Evolutionary conservation across 2,329 filamentous ascomycete genomes (phyloP), one percentile per base, ranked within the genome.

Genomic region (Fusarium anguioides): DNA sequence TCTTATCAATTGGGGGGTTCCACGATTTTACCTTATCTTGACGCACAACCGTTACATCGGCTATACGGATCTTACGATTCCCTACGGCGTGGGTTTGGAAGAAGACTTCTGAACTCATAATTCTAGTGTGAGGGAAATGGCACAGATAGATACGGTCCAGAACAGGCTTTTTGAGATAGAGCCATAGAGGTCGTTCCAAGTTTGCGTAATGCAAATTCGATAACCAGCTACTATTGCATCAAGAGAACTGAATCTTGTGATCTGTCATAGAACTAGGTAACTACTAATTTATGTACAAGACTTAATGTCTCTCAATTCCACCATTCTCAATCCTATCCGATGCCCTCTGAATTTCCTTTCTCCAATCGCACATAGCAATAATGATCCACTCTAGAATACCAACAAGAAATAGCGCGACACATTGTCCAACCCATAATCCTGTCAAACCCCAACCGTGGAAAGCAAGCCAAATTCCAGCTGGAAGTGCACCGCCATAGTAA

Each of bases 351-450:
- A 76, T 71, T 41, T 76, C 71, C 17, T 56, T 55, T 6, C 93
- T 85, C 92, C 93, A 97, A 68, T 93, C 84, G 75, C 91, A 93
- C 76, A 89, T 83, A 2, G 87, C 89, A 24, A 97, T 91, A 73
- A 96, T 90, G 4, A 85, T 79, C 93, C 93, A 96, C 75, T 97
- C 92, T 12, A 92, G 75, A 2, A 84, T 81, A 4, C 93, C 93
- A 0, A 96, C 93, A 21, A 96, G 81, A 74, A 94, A 96, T 29
- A 97, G 77, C 0, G 91, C 91, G 62, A 93, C 88, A 73, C 91
- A 94, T 75, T 95, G 92, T 17, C 92, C 93, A 31, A 96, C 81
- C 93, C 93, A 97, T 17, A 97, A 79, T 0, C 93, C 93, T 18
- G 84, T 83, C 3, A 96, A 80, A 0, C 93, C 93, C 92, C 92